phyloP scores from a whole-genome alignment of 257 asterid species.

The Catharanthus roseus region DNA sequence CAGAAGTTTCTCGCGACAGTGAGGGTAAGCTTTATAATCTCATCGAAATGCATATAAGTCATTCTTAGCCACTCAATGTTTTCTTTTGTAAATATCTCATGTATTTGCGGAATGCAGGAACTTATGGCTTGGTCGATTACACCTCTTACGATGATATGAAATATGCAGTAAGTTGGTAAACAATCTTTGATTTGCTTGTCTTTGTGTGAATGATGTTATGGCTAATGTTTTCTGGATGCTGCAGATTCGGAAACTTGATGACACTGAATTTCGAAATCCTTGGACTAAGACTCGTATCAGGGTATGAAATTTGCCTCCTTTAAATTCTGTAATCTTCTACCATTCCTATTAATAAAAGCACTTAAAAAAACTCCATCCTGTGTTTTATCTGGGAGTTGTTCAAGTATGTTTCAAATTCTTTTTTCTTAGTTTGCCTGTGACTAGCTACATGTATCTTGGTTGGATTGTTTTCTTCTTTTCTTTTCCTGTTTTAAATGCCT shows the following conservation, averaged over 20 bases:
- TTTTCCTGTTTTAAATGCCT: background rate
- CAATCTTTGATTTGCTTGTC: background rate
- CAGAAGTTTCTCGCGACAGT: constrained; percentile 93
- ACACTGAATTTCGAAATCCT: constrained; percentile 90
- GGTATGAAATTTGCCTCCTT: constrained; percentile 30
- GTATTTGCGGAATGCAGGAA: constrained; percentile 41
- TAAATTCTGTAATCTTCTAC: background rate
- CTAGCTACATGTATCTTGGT: background rate
- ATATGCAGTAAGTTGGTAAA: constrained; percentile 71
- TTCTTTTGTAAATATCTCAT: background rate
- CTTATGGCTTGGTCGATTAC: constrained; percentile 92
- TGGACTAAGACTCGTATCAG: constrained; percentile 92
- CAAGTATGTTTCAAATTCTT: background rate
- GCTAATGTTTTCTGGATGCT: constrained; percentile 19
- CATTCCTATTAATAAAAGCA: background rate
- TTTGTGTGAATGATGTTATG: constrained; percentile 3
- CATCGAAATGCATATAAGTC: background rate
- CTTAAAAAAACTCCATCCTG: background rate
- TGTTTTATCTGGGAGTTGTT: background rate
- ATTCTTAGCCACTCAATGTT: too few species aligned
- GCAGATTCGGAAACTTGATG: constrained; percentile 95
- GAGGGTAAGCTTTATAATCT: constrained; percentile 53
- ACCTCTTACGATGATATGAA: constrained; percentile 94
- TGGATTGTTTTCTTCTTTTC: background rate
- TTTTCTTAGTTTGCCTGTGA: background rate